Percentiles rank a stretch among this genome's conserved stretches.
phyloP scores from a whole-genome alignment of 2,329 filamentous ascomycete genomes.

The Madurella mycetomatis region DNA sequence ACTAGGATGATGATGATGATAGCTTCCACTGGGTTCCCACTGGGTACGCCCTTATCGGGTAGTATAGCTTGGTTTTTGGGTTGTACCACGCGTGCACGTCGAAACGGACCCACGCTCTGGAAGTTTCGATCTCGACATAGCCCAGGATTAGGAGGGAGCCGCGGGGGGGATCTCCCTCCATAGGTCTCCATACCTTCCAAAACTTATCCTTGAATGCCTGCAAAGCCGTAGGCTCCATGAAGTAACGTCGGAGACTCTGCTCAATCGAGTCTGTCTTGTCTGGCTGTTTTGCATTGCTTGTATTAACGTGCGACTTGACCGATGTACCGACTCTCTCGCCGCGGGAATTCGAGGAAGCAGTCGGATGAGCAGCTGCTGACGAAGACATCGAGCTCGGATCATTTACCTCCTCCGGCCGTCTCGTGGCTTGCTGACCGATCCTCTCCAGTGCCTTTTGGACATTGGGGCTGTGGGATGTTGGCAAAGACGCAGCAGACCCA shows the following conservation, averaged over 20 bases:
- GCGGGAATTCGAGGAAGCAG: not conserved
- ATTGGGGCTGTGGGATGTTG: constrained; percentile 29
- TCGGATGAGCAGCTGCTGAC: not conserved
- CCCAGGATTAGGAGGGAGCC: constrained; percentile 52
- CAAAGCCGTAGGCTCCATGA: constrained; percentile 35
- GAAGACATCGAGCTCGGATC: constrained; percentile 19
- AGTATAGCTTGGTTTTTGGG: constrained; percentile 39
- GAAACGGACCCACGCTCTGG: constrained; percentile 44
- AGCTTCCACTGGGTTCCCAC: too few species aligned
- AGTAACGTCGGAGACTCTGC: constrained; percentile 15
- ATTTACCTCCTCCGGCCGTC: constrained; percentile 22
- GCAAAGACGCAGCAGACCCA: constrained; percentile 5
- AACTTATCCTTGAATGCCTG: constrained; percentile 35
- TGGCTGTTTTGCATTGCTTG: not conserved
- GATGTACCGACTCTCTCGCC: constrained; percentile 16
- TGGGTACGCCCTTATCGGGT: too few species aligned
- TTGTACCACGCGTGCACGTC: constrained; percentile 53
- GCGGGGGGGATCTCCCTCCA: constrained; percentile 41
- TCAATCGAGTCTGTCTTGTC: constrained; percentile 22
- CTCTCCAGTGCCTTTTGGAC: constrained; percentile 31
- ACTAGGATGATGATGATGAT: too few species aligned
- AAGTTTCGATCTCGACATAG: constrained; percentile 48
- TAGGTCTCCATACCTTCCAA: constrained; percentile 43
- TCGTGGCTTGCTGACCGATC: constrained; percentile 24
- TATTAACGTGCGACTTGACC: constrained; percentile 2